Conservation (phyloP, 768 basidiomycete genomes). For the Hirschioporus abietinus region DNA sequence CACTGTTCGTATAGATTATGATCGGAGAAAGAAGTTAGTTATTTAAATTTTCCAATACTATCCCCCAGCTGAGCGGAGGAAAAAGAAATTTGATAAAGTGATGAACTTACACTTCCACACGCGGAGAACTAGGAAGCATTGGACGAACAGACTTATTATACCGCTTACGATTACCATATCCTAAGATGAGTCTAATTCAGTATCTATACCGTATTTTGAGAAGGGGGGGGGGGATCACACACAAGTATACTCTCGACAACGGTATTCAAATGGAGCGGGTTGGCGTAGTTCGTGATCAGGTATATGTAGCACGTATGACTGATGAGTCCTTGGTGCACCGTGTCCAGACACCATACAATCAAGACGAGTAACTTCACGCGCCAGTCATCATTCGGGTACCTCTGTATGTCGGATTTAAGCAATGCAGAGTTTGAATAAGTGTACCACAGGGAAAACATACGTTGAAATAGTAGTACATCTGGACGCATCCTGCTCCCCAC, state of each 20-base stretch:
- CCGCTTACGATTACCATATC: neutral
- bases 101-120: neutral
- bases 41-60: neutral
- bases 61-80: neutral
- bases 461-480: conserved; percentile 5
- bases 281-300: conserved; percentile 3
- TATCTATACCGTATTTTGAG: neutral
- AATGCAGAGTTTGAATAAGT: too few species aligned
- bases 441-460: neutral
- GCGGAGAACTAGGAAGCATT: neutral
- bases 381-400: neutral
- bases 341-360: neutral
- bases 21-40: neutral
- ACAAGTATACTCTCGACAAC: neutral
- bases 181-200: neutral
- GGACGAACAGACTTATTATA: neutral
- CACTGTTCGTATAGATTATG: neutral
- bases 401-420: neutral
- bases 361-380: neutral
- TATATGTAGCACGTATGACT: conserved; percentile 3
- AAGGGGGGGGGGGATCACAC: neutral
- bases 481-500: conserved; percentile 1
- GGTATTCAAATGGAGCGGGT: neutral
- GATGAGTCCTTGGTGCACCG: conserved; percentile 2
- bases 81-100: too few species aligned